Evolutionary conservation across 441 rosid species (phyloP).

Genomic region (Gossypium schwendimanii): DNA sequence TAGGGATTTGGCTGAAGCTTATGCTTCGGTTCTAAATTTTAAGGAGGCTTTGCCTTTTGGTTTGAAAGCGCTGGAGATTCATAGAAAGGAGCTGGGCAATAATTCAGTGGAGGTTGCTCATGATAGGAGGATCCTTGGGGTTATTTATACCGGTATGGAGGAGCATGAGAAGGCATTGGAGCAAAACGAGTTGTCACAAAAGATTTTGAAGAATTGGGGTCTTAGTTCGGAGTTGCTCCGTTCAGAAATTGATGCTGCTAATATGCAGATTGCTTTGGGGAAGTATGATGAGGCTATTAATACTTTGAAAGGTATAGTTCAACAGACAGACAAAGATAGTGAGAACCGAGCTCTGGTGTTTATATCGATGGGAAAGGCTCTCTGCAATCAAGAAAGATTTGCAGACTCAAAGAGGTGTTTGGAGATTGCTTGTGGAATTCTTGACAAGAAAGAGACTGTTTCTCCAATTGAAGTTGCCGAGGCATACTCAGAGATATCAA

Average conservation of each 20-base stretch:
- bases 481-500: slow-evolving; percentile 82
- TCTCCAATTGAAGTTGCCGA: slow-evolving; percentile 77
- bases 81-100: slow-evolving; percentile 56
- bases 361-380: slow-evolving; percentile 83
- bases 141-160: slow-evolving; percentile 78
- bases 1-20: slow-evolving; percentile 74
- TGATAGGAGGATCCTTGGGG: slow-evolving; percentile 78
- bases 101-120: slow-evolving; percentile 83
- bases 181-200: slow-evolving; percentile 69
- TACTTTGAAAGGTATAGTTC: slow-evolving; percentile 52
- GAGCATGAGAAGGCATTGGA: slow-evolving; percentile 80
- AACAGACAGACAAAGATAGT: slow-evolving; percentile 67
- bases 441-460: slow-evolving; percentile 55
- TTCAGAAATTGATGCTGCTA: slow-evolving; percentile 80
- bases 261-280: slow-evolving; percentile 80
- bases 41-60: slow-evolving; percentile 72
- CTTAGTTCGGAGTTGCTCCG: slow-evolving; percentile 60
- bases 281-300: slow-evolving; percentile 65
- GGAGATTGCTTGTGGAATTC: slow-evolving; percentile 71
- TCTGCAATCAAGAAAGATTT: slow-evolving; percentile 53
- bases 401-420: slow-evolving; percentile 66
- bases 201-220: slow-evolving; percentile 81
- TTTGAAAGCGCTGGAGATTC: slow-evolving; percentile 72
- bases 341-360: slow-evolving; percentile 65
- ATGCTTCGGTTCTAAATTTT: slow-evolving; percentile 74